phyloP scores from a whole-genome alignment of 176 grass and related monocot genomes.

The Thalia dealbata region DNA sequence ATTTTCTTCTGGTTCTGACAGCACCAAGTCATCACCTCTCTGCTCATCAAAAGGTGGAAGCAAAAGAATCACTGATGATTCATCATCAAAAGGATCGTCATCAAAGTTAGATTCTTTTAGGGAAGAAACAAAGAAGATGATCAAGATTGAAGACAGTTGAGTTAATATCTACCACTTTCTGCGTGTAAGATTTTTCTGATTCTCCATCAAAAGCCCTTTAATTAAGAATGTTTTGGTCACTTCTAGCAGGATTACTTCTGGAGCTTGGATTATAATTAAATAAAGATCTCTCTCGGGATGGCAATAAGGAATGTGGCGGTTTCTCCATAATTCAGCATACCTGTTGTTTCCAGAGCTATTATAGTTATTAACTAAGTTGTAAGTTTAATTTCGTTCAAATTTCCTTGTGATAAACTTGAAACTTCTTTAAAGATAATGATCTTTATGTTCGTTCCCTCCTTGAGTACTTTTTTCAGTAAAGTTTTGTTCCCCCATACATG shows the following conservation, averaged over 20 bases:
- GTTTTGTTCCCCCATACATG: too few species aligned
- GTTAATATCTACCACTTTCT: constrained; percentile 21
- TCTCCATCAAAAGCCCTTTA: not conserved
- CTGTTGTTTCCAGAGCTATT: not conserved
- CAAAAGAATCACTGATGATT: constrained; percentile 58
- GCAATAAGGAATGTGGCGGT: constrained; percentile 52
- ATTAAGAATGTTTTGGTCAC: not conserved
- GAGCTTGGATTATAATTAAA: constrained; percentile 79
- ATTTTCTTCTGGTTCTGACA: constrained; percentile 35
- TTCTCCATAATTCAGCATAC: constrained; percentile 18
- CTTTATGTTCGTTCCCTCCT: too few species aligned
- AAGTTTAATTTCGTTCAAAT: not conserved
- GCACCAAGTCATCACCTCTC: constrained; percentile 43
- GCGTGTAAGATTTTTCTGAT: not conserved
- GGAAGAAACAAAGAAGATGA: constrained; percentile 55
- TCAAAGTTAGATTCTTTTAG: constrained; percentile 61
- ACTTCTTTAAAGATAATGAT: too few species aligned
- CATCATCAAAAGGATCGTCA: constrained; percentile 44
- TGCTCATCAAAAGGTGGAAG: constrained; percentile 49
- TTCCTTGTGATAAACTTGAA: not conserved
- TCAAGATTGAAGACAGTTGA: constrained; percentile 94
- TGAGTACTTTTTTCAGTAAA: too few species aligned
- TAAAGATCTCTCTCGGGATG: constrained; percentile 39
- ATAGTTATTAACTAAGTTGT: not conserved
- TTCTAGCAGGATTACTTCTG: constrained; percentile 77